Conservation (phyloP, 495 filamentous ascomycete genomes). For the Zalerion maritima region DNA sequence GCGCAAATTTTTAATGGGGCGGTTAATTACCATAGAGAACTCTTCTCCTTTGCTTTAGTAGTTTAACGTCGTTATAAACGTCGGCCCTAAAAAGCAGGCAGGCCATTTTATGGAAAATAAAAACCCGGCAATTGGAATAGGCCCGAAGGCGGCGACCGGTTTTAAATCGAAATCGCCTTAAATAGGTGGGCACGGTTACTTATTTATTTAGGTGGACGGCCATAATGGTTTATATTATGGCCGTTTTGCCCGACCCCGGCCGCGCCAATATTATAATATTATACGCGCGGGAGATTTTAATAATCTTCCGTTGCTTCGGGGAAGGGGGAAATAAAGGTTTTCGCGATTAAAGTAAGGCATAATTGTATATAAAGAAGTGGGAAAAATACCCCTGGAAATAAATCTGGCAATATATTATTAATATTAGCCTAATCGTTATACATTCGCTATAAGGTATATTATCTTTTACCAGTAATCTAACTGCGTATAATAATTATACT, state of each 20-base stretch:
- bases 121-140: conserved; percentile 4
- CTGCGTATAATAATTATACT: too few species aligned
- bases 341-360: conserved; percentile 3
- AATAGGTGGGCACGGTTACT: conserved; percentile 6
- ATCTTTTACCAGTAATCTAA: too few species aligned
- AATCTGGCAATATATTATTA: conserved; percentile 2
- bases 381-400: not conserved
- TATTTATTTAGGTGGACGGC: conserved; percentile 5
- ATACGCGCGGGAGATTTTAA: conserved; percentile 1
- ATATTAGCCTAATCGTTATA: too few species aligned
- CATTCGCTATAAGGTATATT: too few species aligned
- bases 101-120: conserved; percentile 4
- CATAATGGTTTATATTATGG: conserved; percentile 4
- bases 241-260: conserved; percentile 5
- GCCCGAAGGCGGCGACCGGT: conserved; percentile 5
- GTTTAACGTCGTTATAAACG: conserved; percentile 1
- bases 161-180: conserved; percentile 5
- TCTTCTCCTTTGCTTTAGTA: conserved; percentile 3
- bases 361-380: conserved; percentile 2
- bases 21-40: conserved; percentile 5
- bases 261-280: conserved; percentile 4
- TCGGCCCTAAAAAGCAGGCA: conserved; percentile 1
- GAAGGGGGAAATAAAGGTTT: conserved; percentile 3
- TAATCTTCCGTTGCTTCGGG: conserved; percentile 1
- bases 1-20: conserved; percentile 3